Base-by-base conservation (phyloP, 108 stramenopile species). In the Aureococcus anophagefferens region DNA sequence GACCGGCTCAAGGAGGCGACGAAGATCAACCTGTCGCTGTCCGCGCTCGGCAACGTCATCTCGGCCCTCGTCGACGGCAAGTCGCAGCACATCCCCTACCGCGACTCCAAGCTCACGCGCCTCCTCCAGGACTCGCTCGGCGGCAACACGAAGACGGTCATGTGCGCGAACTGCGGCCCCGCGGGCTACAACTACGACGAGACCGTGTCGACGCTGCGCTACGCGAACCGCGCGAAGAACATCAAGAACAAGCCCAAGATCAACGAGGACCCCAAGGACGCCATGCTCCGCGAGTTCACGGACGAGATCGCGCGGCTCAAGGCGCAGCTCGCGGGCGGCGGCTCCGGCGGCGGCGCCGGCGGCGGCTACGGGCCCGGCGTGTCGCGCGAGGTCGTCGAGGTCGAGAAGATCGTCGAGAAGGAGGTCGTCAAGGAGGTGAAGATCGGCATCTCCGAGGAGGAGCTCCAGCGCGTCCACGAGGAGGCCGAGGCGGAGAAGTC, bases 161-260 rank as follows among this genome's bases (percentile, higher is more conserved):
- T 96, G 91, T 87, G 91, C 59, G 93, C 95, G 30, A 92, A 92
- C 73, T 95, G 95, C 46, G 97, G 96, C 4, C 97, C 99, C 0
- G 96, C 99, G 4, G 96, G 95, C 75, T 91, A 96, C 69, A 98
- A 98, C 76, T 85, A 93, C 72, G 97, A 98, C 75, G 99, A 99
- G 73, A 98, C 97, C 25, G 74, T 97, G 35, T 94, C 94, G 0
- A 99, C 99, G 32, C 81, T 99, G 44, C 90, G 90, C 64, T 99
- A 98, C 82, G 99, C 99, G 5, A 92, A 95, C 35, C 90, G 99
- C 46, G 97, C 99, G 34, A 99, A 98, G 85, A 93, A 97, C 66
- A 98, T 99, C 79, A 98, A 99, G 87, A 99, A 98, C 73, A 93
- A 89, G 79, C 97, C 99, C 11, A 82, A 94, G 76, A 93, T 99